These are phyloP conservation scores for Diaporthe ampelina DNA, from an alignment of 2,329 filamentous ascomycete genomes.

Conservation along the genomic window DNA sequence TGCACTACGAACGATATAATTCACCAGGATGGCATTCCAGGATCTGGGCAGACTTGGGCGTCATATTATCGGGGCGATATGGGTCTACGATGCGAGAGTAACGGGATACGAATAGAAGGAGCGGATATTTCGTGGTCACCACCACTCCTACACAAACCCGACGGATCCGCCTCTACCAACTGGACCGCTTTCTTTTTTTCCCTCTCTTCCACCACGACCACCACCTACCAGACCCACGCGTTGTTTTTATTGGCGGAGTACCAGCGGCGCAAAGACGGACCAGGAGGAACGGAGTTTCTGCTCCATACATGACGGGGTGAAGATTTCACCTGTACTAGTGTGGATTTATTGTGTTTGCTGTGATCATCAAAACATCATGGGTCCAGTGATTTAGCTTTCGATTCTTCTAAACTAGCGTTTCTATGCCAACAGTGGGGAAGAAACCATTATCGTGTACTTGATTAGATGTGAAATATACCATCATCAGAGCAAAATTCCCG, in stretches of 20 bases:
- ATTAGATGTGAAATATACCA: conserved; percentile 34
- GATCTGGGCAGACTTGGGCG: conserved; percentile 26
- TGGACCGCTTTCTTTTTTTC: background rate
- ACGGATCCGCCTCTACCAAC: conserved; percentile 21
- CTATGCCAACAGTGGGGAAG: background rate
- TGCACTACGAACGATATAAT: conserved; percentile 29
- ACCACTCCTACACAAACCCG: background rate
- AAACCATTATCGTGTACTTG: conserved; percentile 32
- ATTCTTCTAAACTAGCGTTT: conserved; percentile 16
- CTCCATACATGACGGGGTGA: conserved; percentile 28
- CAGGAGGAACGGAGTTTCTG: conserved; percentile 35
- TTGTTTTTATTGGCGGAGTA: conserved; percentile 26
- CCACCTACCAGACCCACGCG: conserved; percentile 3
- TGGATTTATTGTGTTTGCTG: conserved; percentile 4
- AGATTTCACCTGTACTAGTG: conserved; percentile 30
- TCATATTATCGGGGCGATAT: conserved; percentile 24
- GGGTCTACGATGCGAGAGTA: conserved; percentile 30
- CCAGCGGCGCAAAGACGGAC: conserved; percentile 29
- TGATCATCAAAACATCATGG: background rate
- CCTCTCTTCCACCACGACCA: background rate
- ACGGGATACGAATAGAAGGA: conserved; percentile 35
- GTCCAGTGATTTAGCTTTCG: conserved; percentile 24
- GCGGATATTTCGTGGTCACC: conserved; percentile 11
- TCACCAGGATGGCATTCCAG: conserved; percentile 18
- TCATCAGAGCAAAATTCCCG: background rate